Evolutionary conservation across 306 rosid genomes (phyloP), one percentile per base, ranked within the genome.

Genomic region (Castanospermum australe): DNA sequence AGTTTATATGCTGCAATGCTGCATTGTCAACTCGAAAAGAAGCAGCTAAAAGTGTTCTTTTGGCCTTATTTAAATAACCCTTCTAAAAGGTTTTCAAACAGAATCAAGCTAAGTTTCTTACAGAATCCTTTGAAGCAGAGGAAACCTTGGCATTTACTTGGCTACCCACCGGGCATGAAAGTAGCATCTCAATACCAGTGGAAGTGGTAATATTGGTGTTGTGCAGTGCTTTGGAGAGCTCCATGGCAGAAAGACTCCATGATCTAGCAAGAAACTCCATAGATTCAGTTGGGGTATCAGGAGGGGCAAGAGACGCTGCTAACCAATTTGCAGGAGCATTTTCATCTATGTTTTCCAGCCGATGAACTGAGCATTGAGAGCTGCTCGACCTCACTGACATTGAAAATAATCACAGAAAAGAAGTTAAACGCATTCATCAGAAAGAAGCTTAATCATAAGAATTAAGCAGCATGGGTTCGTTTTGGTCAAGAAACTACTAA

Each of bases 181-280:
- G 77, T 13, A 90, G 69, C 67, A 71, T 86, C 63, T 83, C 90
- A 47, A 89, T 66, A 81, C 60, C 75, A 5, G 75, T 79, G 42
- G 89, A 82, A 61, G 80, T 24, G 9, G 59, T 39, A 83, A 68
- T 65, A 32, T 84, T 83, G 3, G 89, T 84, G 73, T 62, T 84
- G 28, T 92, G 86, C 77, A 94, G 89, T 67, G 95, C 97, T 81
- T 92, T 89, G 69, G 98, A 90, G 71, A 95, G 91, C 85, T 92
- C 97, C 77, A 76, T 83, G 61, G 99, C 97, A 0, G 96, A 95
- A 62, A 95, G 91, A 59, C 99, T 95, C 99, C 99, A 95, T 62
- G 98, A 95, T 85, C 99, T 87, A 6, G 94, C 96, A 56, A 95
- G 94, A 82, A 91, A 95, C 89, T 95, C 97, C 99, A 95, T 95